Percentiles rank a stretch among this genome's conserved stretches.
Conservation (phyloP, 2,329 filamentous ascomycete species). For the Apiospora pterosperma region DNA sequence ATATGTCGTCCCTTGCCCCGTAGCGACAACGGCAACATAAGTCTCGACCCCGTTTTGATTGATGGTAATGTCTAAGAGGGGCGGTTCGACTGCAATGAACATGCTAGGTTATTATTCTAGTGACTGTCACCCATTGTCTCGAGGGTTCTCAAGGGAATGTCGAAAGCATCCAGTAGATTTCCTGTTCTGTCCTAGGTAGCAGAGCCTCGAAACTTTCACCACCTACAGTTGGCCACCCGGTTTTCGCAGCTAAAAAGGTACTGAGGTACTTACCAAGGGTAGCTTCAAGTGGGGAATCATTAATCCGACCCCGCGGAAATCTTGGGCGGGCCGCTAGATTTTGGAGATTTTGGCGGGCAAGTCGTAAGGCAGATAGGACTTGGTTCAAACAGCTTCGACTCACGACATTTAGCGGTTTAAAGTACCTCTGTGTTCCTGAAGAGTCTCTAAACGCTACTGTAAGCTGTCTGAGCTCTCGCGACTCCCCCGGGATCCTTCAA, state of each 20-base stretch:
- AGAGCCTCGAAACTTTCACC: too few relatives aligned
- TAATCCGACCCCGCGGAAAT: conserved; percentile 5
- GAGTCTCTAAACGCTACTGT: background rate
- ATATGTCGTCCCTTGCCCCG: too few relatives aligned
- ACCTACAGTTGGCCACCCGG: too few relatives aligned
- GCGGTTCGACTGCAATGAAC: too few relatives aligned
- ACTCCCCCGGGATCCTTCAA: conserved; percentile 30
- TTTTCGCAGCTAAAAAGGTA: too few relatives aligned
- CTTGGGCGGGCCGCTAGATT: conserved; percentile 4
- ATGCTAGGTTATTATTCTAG: too few relatives aligned
- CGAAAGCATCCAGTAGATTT: too few relatives aligned
- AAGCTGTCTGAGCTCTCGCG: conserved; percentile 21
- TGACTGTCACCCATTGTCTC: too few relatives aligned
- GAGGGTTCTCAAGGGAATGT: too few relatives aligned
- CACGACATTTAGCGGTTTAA: background rate
- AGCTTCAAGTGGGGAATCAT: conserved; percentile 5
- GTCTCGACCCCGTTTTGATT: too few relatives aligned
- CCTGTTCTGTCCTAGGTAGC: too few relatives aligned
- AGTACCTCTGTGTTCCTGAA: background rate
- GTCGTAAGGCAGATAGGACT: background rate
- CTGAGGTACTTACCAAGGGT: background rate
- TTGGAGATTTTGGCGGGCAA: conserved; percentile 7
- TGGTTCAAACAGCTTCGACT: background rate
- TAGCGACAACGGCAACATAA: too few relatives aligned
- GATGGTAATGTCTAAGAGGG: background rate